Base-by-base conservation (phyloP, 805 yeast species). In the Diddensiella caesifluorescens region DNA sequence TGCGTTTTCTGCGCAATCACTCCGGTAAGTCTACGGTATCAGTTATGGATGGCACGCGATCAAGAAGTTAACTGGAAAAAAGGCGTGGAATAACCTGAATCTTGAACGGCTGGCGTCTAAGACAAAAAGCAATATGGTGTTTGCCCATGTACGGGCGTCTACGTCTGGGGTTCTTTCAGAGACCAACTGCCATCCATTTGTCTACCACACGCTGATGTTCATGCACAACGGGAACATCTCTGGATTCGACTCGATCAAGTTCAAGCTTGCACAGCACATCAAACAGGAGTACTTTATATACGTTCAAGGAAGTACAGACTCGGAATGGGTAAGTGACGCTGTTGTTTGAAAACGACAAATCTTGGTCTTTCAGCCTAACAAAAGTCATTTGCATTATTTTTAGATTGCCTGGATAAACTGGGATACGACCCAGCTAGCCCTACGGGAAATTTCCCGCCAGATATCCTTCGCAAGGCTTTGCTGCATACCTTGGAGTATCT, bases 161-260 rank as follows among this genome's bases (percentile, higher is more conserved):
- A 92, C 98, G 0, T 86, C 94, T 49, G 98, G 98, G 35, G 94
- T 85, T 1, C 65, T 92, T 21, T 75, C 95, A 7, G 98, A 92
- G 59, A 90, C 97, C 0, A 92, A 92, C 62, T 92, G 98, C 63
- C 98, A 92, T 61, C 98, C 98, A 0, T 92, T 92, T 63, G 79
- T 83, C 2, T 88, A 77, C 59, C 90, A 89, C 48, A 79, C 79
- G 38, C 67, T 90, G 36, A 83, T 90, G 83, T 92, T 92, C 60
- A 92, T 92, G 98, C 98, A 92, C 63, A 92, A 92, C 63, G 98
- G 98, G 7, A 57, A 63, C 38, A 77, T 92, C 19, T 71, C 89
- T 7, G 77, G 77, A 45, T 92, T 90, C 60, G 61, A 69, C 41
- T 64, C 66, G 50, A 83, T 92, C 52, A 92, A 92, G 63, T 73